Base-by-base conservation (phyloP, 169 alveolate species). In the Plasmodium coatneyi region DNA sequence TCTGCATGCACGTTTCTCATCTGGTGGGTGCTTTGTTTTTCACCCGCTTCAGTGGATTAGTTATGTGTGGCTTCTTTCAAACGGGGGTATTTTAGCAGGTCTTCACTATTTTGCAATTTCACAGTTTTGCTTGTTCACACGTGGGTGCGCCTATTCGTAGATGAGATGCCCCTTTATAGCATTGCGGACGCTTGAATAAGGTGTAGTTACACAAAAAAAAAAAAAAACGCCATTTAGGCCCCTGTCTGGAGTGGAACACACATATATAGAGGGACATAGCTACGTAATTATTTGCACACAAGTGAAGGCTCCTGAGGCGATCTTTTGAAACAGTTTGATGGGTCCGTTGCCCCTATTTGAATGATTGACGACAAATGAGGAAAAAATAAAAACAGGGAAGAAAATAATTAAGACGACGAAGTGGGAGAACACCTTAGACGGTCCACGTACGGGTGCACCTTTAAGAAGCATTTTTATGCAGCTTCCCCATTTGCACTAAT, bases 151-250 rank as follows among this genome's bases (percentile, higher is more conserved):
- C 22, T 12, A 16, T 14, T 6, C 60, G 9, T 49, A 49, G 25
- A 16, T 12, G 60, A 7, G 1, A 43, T 1, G 10, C 32, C 19
- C 32, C 14, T 60, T 60, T n/a, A 12, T 60, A 19, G 25, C 74
- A 19, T 60, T 60, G 76, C 76, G 36, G n/a, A 5, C n/a, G n/a
- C 16, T 66, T 66, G 5, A 22, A 60, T 66, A 28, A 3, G 36
- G n/a, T 66, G 76, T 66, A 66, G 36, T 66, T 66, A 66, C 76
- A 66, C 76, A 66, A 28, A 66, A 66, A 66, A 66, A 66, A 66
- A 66, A 66, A 66, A 19, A 66, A 66, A 12, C 9, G 6, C 7
- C 22, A 49, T 49, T 49, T 49, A 2, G 60, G 22, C 9, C 60
- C 1, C 25, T 16, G 25, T 16, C 60, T 16, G 60, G 60, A 3